Conservation (phyloP, 2,329 filamentous ascomycete species). For the Arthrobotrys entomopaga region DNA sequence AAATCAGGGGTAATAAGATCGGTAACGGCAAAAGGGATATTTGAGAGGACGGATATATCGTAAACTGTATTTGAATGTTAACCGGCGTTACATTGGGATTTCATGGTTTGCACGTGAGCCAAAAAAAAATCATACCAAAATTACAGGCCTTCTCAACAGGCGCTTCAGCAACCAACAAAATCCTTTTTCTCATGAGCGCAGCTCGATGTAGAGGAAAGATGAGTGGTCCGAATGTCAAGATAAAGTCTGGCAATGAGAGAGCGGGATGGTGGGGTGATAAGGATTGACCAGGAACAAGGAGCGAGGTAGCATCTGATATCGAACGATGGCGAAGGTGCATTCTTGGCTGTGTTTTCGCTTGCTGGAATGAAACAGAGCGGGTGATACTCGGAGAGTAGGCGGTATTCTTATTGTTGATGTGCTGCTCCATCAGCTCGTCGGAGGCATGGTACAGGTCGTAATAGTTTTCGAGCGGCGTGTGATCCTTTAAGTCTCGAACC, state of each 20-base stretch:
- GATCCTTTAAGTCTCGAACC: constrained; percentile 73
- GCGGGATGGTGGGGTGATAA: constrained; percentile 85
- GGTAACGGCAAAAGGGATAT: constrained; percentile 78
- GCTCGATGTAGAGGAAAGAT: constrained; percentile 91
- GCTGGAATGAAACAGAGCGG: constrained; percentile 53
- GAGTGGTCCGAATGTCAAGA: constrained; percentile 87
- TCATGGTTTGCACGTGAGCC: constrained; percentile 55
- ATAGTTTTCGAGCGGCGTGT: constrained; percentile 76
- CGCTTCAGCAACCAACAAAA: constrained; percentile 84
- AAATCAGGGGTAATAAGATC: constrained; percentile 55
- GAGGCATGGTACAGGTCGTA: constrained; percentile 72
- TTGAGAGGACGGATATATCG: constrained; percentile 89
- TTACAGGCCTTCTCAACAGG: constrained; percentile 88
- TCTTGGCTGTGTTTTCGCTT: constrained; percentile 59
- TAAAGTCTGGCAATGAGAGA: constrained; percentile 78
- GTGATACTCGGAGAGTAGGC: constrained; percentile 39
- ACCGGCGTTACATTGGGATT: background rate
- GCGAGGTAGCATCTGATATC: constrained; percentile 70
- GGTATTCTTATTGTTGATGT: constrained; percentile 43
- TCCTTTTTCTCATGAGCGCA: constrained; percentile 84
- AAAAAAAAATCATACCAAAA: constrained; percentile 72
- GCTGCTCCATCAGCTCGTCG: constrained; percentile 59
- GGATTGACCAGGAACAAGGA: constrained; percentile 71
- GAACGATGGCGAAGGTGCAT: constrained; percentile 70
- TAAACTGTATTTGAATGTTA: constrained; percentile 73